Evolutionary conservation across 2,329 filamentous ascomycete genomes (phyloP).

Genomic region (Akanthomyces uredinophilus): DNA sequence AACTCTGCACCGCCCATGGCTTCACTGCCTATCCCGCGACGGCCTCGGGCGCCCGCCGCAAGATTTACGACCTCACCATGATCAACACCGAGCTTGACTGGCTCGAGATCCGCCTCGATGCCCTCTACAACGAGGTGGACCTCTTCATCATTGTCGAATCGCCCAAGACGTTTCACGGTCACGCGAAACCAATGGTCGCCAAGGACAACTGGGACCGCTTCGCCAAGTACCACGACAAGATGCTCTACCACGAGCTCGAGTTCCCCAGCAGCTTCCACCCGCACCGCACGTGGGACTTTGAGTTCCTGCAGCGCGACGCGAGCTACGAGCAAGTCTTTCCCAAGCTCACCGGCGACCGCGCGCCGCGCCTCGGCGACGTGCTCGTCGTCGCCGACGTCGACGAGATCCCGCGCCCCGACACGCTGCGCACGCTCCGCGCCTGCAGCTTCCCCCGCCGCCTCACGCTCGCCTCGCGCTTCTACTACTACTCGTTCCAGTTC

Average conservation of each 20-base stretch:
- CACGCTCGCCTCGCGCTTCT: slow-evolving; percentile 47
- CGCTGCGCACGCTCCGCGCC: slow-evolving; percentile 42
- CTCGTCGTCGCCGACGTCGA: slow-evolving; percentile 57
- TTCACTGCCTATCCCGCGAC: slow-evolving; percentile 26
- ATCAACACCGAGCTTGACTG: slow-evolving; percentile 60
- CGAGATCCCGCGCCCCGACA: slow-evolving; percentile 51
- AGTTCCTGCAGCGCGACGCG: slow-evolving; percentile 50
- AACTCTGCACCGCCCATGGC: slow-evolving; percentile 29
- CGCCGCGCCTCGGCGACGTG: slow-evolving; percentile 46
- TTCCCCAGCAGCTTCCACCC: slow-evolving; percentile 38
- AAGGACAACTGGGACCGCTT: slow-evolving; percentile 49
- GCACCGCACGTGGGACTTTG: slow-evolving; percentile 41
- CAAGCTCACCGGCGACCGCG: slow-evolving; percentile 34
- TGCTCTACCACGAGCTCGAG: slow-evolving; percentile 53
- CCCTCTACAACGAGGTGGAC: slow-evolving; percentile 53
- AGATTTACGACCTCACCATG: slow-evolving; percentile 51
- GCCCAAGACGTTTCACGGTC: slow-evolving; percentile 52
- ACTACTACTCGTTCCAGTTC: slow-evolving; percentile 56
- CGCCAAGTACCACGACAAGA: slow-evolving; percentile 50
- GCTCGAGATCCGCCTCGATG: slow-evolving; percentile 58
- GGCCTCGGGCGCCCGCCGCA: slow-evolving; percentile 23
- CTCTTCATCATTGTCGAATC: slow-evolving; percentile 62
- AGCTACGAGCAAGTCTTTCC: slow-evolving; percentile 55
- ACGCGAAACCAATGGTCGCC: slow-evolving; percentile 49
- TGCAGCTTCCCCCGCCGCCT: slow-evolving; percentile 50